Evolutionary conservation across 2,329 filamentous ascomycete species (phyloP), one percentile per base, ranked within the genome.

Genomic region (Chaetomium strumarium): DNA sequence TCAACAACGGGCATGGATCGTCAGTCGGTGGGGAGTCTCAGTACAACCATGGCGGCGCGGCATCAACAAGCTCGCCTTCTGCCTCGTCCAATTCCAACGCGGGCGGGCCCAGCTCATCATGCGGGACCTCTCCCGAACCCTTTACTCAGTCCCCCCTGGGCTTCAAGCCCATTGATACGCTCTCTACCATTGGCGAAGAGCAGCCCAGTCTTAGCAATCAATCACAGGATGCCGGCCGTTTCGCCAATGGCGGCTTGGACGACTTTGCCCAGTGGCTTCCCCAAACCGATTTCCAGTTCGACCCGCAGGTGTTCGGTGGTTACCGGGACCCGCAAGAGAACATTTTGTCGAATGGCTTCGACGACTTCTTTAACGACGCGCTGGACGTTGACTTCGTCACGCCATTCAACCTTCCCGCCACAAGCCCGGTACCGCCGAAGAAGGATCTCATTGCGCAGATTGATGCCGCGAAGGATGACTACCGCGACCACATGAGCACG

Each of bases 321-420:
- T 97, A 96, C 70, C 85, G 93, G 48, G 93, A 99, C 64, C 84
- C 90, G 0, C 89, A 95, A 63, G 87, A 90, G 52, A 92, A 85
- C 51, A 78, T 95, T 13, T 71, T 95, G 16, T 74, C 76, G 59
- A 84, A 73, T 64, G 80, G 78, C 9, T 88, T 95, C 59, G 88
- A 89, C 50, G 86, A 83, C 52, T 80, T 83, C 61, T 83, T 83
- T 69, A 81, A 81, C 59, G 91, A 96, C 61, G 87, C 90, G 13
- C 86, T 95, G 65, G 85, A 91, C 14, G 74, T 83, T 17, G 91
- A 96, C 62, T 88, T 95, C 63, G 79, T 81, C 38, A 90, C 85
- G 30, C 90, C 91, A 0, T 92, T 88, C 68, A 91, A 93, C 64
- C 81, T 83, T 50, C 62, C 62, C 1, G 71, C 72, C 51, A 72